These are phyloP conservation scores for Coemansia sp. DNA, from an alignment of 192 early-diverging fungal species.

Conservation along the genomic window DNA sequence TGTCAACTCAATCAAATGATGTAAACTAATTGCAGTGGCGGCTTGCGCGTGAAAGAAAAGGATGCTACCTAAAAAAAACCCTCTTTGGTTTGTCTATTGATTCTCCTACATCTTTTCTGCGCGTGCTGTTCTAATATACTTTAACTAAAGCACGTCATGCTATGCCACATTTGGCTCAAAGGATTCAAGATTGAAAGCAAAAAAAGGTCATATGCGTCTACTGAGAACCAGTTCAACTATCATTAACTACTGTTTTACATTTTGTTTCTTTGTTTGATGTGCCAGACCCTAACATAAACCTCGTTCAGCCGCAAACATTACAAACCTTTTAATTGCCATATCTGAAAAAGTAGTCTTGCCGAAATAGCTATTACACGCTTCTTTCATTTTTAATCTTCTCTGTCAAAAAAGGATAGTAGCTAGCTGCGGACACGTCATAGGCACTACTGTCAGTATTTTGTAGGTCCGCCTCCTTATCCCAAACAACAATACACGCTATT, in stretches of 20 bases:
- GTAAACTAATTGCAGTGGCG: slow-evolving; percentile 1
- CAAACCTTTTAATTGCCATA: too few relatives aligned
- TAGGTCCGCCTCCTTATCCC: neutral
- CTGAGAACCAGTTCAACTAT: neutral
- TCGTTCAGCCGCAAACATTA: too few relatives aligned
- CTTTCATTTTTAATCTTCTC: neutral
- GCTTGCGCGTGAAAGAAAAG: neutral
- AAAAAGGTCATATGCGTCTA: neutral
- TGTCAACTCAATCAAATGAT: neutral
- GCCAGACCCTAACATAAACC: too few relatives aligned
- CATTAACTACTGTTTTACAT: too few relatives aligned
- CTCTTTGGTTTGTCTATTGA: too few relatives aligned
- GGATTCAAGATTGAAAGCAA: neutral
- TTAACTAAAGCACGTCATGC: neutral
- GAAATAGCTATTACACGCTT: neutral
- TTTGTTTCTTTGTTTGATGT: too few relatives aligned
- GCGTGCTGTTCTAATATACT: neutral
- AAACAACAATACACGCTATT: neutral
- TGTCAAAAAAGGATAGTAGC: neutral
- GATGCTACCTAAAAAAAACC: too few relatives aligned
- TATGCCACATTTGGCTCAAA: neutral
- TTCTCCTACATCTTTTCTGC: neutral
- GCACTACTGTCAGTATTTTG: neutral
- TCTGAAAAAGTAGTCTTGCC: neutral
- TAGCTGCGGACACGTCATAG: neutral